Base-by-base conservation (phyloP, 768 basidiomycete species). In the Panellus pusillus region DNA sequence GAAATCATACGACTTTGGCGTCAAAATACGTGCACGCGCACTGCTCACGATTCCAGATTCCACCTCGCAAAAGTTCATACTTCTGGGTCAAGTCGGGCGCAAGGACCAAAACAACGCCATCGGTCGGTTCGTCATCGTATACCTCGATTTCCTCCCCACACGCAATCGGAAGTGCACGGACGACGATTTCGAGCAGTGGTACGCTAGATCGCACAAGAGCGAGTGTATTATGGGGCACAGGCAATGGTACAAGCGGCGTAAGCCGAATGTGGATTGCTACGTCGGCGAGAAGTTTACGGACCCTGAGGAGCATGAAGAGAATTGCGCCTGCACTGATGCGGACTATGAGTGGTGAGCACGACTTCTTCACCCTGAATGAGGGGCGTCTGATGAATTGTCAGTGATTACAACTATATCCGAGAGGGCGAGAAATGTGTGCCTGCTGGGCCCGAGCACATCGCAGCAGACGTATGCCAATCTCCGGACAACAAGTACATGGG, bases 221-320 rank as follows among this genome's bases (percentile, higher is more conserved):
- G 81, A 91, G 60, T 98, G 96, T 69, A 70, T 98, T 19, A 95
- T 98, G 92, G 96, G 96, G 1, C 92, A 91, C 65, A 93, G 90
- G 91, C 96, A 98, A 89, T 98, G 89, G 87, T 99, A 96, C 69
- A 78, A 70, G 47, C 82, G 97, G 18, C 80, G 94, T 66, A 98
- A 93, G 70, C 68, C 80, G 0, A 79, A 89, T 50, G 90, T 86
- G 1, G 76, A 92, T 50, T 99, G 97, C 61, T 97, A 91, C 59
- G 87, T 99, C 13, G 92, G 90, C 0, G 76, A 94, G 49, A 92
- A 97, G 70, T 99, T 89, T 72, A 71, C 77, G 29, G 95, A 97
- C 64, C 94, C 95, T 0, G 82, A 88, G 9, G 85, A 78, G 19
- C 84, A 90, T 52, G 90, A 93, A 50, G 93, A 95, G 41, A 72